Evolutionary conservation across 805 yeast genomes (phyloP), one percentile per base, ranked within the genome.

Genomic region (Hanseniaspora lindneri): DNA sequence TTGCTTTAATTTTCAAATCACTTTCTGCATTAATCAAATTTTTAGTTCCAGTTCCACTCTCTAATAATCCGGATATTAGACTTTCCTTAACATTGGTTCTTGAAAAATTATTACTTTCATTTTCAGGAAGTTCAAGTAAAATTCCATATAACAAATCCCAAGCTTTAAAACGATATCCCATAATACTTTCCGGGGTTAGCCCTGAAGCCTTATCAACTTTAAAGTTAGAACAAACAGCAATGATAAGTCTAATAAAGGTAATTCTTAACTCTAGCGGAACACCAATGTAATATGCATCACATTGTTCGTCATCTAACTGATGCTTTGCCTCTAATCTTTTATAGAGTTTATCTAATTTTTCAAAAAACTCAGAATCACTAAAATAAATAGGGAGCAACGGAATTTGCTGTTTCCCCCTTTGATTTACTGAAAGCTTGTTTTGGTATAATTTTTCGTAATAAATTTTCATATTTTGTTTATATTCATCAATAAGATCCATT

Each of bases 141-240:
- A 43, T 35, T 19, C 47, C 47, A 27, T 43, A 43, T 2, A 37
- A 28, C 14, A 43, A 25, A 27, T 43, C 37, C 47, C 47, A 43
- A 20, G 47, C 47, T 28, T 43, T 43, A 16, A 20, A 35, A 20
- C 39, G 20, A 20, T 35, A 35, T 4, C 39, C 39, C 27, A 35
- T 35, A 35, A 35, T 35, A 35, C 27, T 35, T 21, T 21, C 39
- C 14, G 27, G 25, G 4, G 25, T 35, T 14, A 35, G 8, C 20
- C 27, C 39, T 5, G 39, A 5, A 10, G n/a, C 25, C 21, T 35
- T 35, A 14, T 35, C 39, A 21, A 35, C 21, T 21, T 35, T 35
- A 14, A 35, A 35, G 7, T 21, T 21, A 7, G 39, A 35, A 21
- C 39, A 35, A 20, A 35, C 39, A 11, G 39, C 5, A 23, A 36